Percentiles rank a stretch among this genome's conserved stretches.
Conservation (phyloP, 1,139 yeast species). For the Debaryomyces fabryi region DNA sequence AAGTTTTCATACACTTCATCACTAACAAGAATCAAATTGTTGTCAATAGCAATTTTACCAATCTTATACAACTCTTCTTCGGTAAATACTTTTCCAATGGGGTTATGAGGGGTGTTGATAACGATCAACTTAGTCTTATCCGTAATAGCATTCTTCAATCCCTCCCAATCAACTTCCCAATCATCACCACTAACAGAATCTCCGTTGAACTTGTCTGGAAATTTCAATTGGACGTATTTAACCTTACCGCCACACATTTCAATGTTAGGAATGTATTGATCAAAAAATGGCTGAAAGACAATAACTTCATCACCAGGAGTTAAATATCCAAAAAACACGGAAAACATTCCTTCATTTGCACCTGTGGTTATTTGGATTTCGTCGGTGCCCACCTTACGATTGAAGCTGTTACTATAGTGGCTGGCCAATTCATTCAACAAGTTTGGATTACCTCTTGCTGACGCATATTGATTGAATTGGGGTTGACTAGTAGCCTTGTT, state of each 20-base stretch:
- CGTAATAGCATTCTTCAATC: constrained; percentile 68
- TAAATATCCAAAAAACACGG: constrained; percentile 82
- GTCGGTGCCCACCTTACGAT: constrained; percentile 58
- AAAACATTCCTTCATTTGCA: constrained; percentile 92
- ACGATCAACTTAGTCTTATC: constrained; percentile 82
- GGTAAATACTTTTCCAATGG: constrained; percentile 87
- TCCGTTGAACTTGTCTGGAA: constrained; percentile 73
- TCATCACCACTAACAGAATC: constrained; percentile 76
- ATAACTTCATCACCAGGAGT: constrained; percentile 92
- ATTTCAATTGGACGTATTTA: constrained; percentile 80
- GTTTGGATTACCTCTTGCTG: constrained; percentile 82
- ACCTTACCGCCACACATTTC: constrained; percentile 92
- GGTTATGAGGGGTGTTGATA: constrained; percentile 93
- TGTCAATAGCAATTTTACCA: constrained; percentile 80
- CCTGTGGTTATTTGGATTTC: constrained; percentile 89
- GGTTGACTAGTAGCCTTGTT: constrained; percentile 71
- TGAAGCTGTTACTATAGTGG: constrained; percentile 69
- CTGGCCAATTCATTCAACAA: constrained; percentile 69
- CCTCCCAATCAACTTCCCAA: constrained; percentile 84
- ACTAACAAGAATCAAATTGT: constrained; percentile 78
- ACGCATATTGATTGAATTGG: constrained; percentile 86
- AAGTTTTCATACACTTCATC: constrained; percentile 96
- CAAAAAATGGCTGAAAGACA: constrained; percentile 97
- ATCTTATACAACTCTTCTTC: constrained; percentile 69
- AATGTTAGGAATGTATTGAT: constrained; percentile 92